These are phyloP conservation scores for Penicillium aurantiogriseum DNA, from an alignment of 2,329 filamentous ascomycete genomes.

Conservation along the genomic window DNA sequence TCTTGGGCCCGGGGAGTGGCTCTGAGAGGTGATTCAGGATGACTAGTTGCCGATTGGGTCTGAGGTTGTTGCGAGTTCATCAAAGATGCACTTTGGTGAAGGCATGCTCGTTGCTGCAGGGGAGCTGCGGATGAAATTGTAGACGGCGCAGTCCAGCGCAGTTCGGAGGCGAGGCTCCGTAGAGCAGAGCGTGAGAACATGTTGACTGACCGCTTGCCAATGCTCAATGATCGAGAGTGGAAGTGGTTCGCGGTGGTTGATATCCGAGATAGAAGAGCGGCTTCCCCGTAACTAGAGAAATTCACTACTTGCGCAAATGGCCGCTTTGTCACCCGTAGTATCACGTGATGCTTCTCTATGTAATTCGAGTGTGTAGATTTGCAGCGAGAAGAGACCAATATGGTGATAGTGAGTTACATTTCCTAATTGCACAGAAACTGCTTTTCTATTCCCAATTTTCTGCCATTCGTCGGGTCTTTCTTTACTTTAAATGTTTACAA, in stretches of 20 bases:
- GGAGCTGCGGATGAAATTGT: slow-evolving; percentile 24
- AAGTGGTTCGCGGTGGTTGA: slow-evolving; percentile 12
- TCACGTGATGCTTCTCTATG: slow-evolving; percentile 26
- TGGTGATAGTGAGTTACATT: neutral
- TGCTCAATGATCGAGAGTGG: slow-evolving; percentile 15
- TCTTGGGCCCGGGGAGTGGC: slow-evolving; percentile 28
- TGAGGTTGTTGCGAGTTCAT: slow-evolving; percentile 24
- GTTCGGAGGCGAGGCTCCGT: slow-evolving; percentile 29
- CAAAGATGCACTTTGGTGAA: slow-evolving; percentile 40
- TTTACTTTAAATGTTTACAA: neutral
- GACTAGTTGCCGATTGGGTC: slow-evolving; percentile 31
- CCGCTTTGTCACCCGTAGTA: slow-evolving; percentile 26
- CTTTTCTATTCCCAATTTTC: slow-evolving; percentile 8
- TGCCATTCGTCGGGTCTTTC: too few species aligned
- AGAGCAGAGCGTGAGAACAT: slow-evolving; percentile 43
- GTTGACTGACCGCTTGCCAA: slow-evolving; percentile 10
- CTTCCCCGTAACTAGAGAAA: slow-evolving; percentile 31
- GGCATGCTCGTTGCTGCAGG: slow-evolving; percentile 40
- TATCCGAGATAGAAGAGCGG: slow-evolving; percentile 13
- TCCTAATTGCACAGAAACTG: slow-evolving; percentile 11
- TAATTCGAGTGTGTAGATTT: neutral
- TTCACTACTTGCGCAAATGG: slow-evolving; percentile 33
- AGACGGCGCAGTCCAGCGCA: slow-evolving; percentile 26
- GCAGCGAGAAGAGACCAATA: neutral
- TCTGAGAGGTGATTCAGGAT: slow-evolving; percentile 31